Evolutionary conservation across 1,284 basidiomycete species (phyloP), one percentile per base, ranked within the genome.

Genomic region (Puccinia coronata): DNA sequence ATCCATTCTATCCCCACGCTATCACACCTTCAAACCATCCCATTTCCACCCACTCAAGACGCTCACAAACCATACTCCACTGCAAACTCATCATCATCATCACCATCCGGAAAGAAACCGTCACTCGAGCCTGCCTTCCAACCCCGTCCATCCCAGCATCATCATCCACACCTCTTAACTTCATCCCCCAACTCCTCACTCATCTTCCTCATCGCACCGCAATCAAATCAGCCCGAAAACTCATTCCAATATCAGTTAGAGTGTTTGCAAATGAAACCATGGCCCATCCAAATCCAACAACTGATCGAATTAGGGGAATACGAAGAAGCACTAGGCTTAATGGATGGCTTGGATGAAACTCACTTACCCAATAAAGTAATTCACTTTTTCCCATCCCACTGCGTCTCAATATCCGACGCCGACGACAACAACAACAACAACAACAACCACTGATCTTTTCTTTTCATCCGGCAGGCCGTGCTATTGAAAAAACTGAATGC

Each of bases 211-310:
- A 91, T 92, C 0, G 92, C 92, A 0, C 93, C 93, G 0, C 89
- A 88, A 0, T 93, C 95, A 83, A 90, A 91, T 81, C 87, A 89
- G 1, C 87, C 90, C 0, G 89, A 90, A 0, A 85, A 89, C 1
- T 86, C 87, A 0, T 91, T 92, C 82, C 93, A 94, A 2, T 92
- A 90, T 83, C 90, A 90, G 0, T 87, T 98, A 75, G 96, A 94
- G 92, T 88, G 89, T 67, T 88, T 96, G 57, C 84, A 86, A 12
- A 92, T 94, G 88, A 90, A 89, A 80, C 87, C 91, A 1, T 93
- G 95, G 91, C 89, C 89, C 0, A 90, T 91, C 34, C 94, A 97
- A 84, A 89, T 98, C 12, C 93, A 97, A 82, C 93, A 95, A 84
- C 89, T 98, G 18, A 91, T 96, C 0, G 86, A 88, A 49, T 88